Evolutionary conservation across 345 rosid species (phyloP), one percentile per base, ranked within the genome.

Genomic region (Litchi chinensis): DNA sequence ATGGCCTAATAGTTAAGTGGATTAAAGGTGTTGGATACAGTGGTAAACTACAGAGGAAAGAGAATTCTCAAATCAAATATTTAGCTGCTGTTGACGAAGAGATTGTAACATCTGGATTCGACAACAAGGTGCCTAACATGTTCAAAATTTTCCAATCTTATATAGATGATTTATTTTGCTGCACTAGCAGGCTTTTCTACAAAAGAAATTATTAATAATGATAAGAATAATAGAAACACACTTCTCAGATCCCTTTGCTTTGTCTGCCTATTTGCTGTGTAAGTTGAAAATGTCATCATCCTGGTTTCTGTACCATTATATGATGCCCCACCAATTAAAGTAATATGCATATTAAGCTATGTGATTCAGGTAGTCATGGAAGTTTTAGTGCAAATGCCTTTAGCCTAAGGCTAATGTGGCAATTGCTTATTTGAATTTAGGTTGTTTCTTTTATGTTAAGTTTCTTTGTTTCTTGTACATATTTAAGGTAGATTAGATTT

Each of bases 1-100:
- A 95, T 80, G 99, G 99, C 73, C 80, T 93, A 69, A 90, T 95
- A 72, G 84, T 93, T 80, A 94, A 88, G 85, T 95, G 99, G 99
- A 80, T 90, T 86, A 93, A 87, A 80, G 98, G 98, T 75, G 83
- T 81, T 77, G 99, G 99, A n/a, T 93, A 87, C 76, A 76, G 91
- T 77, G 90, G 98, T 74, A 91, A 88, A 82, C 79, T 95, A 79
- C 91, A 76, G 79, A 90, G 96, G 86, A 89, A 85, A 83, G 97
- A 92, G 85, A 90, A 79, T 77, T 72, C 94, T 54, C 97, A 93
- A 82, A 92, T 95, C 21, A 95, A 95, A 82, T 93, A 93, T 71
- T 90, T 95, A 79, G 89, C 94, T 82, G 98, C 95, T 76, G 86
- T 83, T 77, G 94, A 87, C 68, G 97, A 92, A 82, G 98, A 91